Conservation (phyloP, 177 flowering plant genomes). For the Tripterygium wilfordii region DNA sequence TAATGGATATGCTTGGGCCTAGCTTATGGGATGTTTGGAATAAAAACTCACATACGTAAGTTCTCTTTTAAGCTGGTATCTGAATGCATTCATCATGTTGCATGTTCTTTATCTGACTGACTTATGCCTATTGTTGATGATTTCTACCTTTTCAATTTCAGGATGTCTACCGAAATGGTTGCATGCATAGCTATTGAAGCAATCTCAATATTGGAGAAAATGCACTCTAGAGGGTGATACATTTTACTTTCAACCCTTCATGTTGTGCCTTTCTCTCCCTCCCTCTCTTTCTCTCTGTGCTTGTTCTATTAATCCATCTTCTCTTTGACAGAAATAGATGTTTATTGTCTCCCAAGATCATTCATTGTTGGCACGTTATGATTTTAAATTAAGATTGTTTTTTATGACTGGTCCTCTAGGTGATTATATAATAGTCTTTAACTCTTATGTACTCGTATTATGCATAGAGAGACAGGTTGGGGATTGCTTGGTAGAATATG, state of each 20-base stretch:
- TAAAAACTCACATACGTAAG: constrained; percentile 70
- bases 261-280: background rate
- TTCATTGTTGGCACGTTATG: too few species aligned
- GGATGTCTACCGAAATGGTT: constrained; percentile 93
- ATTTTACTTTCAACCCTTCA: background rate
- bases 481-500: too few species aligned
- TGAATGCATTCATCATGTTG: background rate
- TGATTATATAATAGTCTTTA: too few species aligned
- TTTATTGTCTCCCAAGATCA: too few species aligned
- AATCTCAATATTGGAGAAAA: constrained; percentile 86
- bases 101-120: background rate
- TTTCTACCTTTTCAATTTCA: constrained; percentile 20
- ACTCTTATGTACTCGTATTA: too few species aligned
- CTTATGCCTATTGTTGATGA: background rate
- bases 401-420: too few species aligned
- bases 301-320: too few species aligned
- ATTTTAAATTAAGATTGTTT: too few species aligned
- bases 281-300: background rate
- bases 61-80: constrained; percentile 1
- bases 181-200: constrained; percentile 96
- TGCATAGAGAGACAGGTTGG: too few species aligned
- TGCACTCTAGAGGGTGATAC: constrained; percentile 85
- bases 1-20: constrained; percentile 99
- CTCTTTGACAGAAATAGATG: too few species aligned
- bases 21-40: constrained; percentile 98